Percentiles rank a stretch among this genome's conserved stretches.
These are phyloP conservation scores for Hanseniaspora uvarum DNA, from an alignment of 1,139 yeast species.

Conservation along the genomic window DNA sequence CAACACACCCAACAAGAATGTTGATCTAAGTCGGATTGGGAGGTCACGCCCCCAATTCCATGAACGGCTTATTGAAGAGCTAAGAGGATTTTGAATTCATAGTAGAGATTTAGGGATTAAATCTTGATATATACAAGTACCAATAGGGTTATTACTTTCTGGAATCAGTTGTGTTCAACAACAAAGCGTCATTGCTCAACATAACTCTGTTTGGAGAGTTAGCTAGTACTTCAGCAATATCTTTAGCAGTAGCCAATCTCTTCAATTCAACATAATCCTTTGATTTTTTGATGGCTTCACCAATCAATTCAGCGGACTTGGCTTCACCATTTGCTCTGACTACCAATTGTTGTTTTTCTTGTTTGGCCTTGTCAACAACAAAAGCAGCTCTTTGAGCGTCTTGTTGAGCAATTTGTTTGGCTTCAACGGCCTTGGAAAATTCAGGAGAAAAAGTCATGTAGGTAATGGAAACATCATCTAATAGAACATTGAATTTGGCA, in stretches of 20 bases:
- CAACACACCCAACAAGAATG: background rate
- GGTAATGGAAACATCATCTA: slow-evolving; percentile 93
- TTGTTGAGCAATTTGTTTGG: slow-evolving; percentile 98
- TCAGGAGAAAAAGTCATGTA: slow-evolving; percentile 97
- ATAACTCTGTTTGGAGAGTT: slow-evolving; percentile 83
- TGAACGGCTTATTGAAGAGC: too few relatives aligned
- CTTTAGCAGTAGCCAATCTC: slow-evolving; percentile 93
- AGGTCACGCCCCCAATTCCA: too few relatives aligned
- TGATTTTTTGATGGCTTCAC: slow-evolving; percentile 95
- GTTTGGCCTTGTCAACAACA: slow-evolving; percentile 90
- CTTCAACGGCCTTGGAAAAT: slow-evolving; percentile 94
- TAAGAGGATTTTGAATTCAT: too few relatives aligned
- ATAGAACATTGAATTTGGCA: slow-evolving; percentile 67
- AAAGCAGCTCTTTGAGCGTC: slow-evolving; percentile 98
- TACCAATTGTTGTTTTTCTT: slow-evolving; percentile 92
- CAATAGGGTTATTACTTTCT: slow-evolving; percentile 23
- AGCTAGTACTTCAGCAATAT: slow-evolving; percentile 79
- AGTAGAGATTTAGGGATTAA: too few relatives aligned
- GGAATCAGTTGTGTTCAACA: slow-evolving; percentile 73
- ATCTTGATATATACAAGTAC: background rate
- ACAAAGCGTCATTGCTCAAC: slow-evolving; percentile 82
- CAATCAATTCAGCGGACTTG: slow-evolving; percentile 91
- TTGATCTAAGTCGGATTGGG: too few relatives aligned
- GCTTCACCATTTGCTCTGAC: slow-evolving; percentile 99
- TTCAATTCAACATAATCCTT: slow-evolving; percentile 92